Percentiles rank a stretch among this genome's conserved stretches.
Conservation (phyloP, 441 rosid genomes). For the Eruca vesicaria region DNA sequence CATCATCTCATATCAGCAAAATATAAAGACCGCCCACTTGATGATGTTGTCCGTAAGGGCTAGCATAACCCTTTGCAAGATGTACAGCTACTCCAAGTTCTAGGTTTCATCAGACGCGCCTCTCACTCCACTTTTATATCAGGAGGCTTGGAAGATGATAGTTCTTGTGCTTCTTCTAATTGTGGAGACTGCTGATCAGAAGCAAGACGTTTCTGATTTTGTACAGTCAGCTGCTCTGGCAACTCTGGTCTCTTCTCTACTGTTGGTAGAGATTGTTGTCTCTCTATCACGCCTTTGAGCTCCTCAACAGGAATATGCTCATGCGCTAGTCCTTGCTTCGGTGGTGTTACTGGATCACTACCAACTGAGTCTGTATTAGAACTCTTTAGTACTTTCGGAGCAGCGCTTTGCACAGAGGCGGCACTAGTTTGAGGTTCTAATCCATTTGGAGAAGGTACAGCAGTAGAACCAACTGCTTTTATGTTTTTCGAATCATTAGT, state of each 20-base stretch:
- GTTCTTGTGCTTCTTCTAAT: slow-evolving; percentile 61
- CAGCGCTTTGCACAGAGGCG: slow-evolving; percentile 41
- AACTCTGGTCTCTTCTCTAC: slow-evolving; percentile 57
- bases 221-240: slow-evolving; percentile 48
- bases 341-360: slow-evolving; percentile 53
- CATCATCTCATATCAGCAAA: slow-evolving; percentile 25
- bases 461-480: slow-evolving; percentile 45
- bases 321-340: slow-evolving; percentile 57
- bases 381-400: slow-evolving; percentile 46
- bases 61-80: slow-evolving; percentile 54
- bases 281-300: slow-evolving; percentile 43
- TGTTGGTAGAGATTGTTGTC: slow-evolving; percentile 51
- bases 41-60: slow-evolving; percentile 49
- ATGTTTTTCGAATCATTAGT: slow-evolving; percentile 49
- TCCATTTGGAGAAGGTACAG: slow-evolving; percentile 51
- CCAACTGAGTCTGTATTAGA: slow-evolving; percentile 47
- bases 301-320: slow-evolving; percentile 59
- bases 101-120: slow-evolving; percentile 40
- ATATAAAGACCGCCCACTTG: slow-evolving; percentile 5
- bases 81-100: slow-evolving; percentile 46
- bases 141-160: slow-evolving; percentile 57
- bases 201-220: slow-evolving; percentile 56
- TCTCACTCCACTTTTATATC: slow-evolving; percentile 68
- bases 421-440: slow-evolving; percentile 51
- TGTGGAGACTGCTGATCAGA: slow-evolving; percentile 49